Evolutionary conservation across 768 basidiomycete genomes (phyloP).

Genomic region (Mycena albidolilacea): DNA sequence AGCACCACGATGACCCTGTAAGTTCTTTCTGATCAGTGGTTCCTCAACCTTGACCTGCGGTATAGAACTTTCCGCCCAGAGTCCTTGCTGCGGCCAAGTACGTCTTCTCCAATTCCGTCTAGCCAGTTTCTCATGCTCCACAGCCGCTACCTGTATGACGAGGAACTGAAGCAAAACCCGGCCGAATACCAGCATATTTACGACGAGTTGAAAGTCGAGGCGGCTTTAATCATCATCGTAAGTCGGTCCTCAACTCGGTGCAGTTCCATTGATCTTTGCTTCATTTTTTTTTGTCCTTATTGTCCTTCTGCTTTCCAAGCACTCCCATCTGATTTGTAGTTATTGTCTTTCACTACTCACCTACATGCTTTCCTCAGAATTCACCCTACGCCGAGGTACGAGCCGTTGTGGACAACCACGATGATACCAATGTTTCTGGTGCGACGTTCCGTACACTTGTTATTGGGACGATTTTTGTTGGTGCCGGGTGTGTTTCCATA

Average conservation of each 20-base stretch:
- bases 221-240: constrained; percentile 45
- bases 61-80: constrained; percentile 30
- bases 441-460: constrained; percentile 66
- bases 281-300: too few species aligned
- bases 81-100: constrained; percentile 25
- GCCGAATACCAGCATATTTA: constrained; percentile 38
- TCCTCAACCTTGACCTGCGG: too few species aligned
- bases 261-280: background rate
- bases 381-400: constrained; percentile 76
- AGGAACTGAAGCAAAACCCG: constrained; percentile 35
- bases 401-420: constrained; percentile 70
- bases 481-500: constrained; percentile 12
- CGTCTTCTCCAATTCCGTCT: background rate
- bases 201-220: constrained; percentile 47
- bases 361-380: constrained; percentile 44
- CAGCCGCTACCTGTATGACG: constrained; percentile 39
- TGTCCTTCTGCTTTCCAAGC: too few species aligned
- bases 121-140: background rate
- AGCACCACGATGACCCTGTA: constrained; percentile 37
- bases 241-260: background rate
- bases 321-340: too few species aligned
- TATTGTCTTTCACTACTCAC: too few species aligned
- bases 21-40: background rate
- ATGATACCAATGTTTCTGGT: constrained; percentile 66
- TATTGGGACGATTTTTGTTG: constrained; percentile 48